Evolutionary conservation across 306 rosid species (phyloP), one percentile per base, ranked within the genome.

Genomic region (Cucurbita pepo): DNA sequence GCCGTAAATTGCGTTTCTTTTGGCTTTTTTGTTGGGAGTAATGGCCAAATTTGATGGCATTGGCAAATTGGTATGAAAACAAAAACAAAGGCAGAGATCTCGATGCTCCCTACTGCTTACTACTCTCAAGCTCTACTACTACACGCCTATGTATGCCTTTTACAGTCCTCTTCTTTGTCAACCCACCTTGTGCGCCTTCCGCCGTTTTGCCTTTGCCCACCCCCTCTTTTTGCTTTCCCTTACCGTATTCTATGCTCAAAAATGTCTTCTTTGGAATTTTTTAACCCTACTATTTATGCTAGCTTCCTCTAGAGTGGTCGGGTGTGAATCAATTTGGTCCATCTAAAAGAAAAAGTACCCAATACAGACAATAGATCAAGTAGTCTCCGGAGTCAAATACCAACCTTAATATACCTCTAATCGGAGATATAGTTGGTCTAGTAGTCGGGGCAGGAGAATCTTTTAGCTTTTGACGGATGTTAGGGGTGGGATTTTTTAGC

Each of bases 1-100:
- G 85, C 95, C 89, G 79, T 55, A 76, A 80, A 86, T 83, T 88
- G 62, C 86, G 84, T 75, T 76, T 72, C 47, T 76, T 74, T 79
- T 44, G 15, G 56, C 10, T 47, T 47, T 47, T 47, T 8, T 22
- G 4, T 3, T 0, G 54, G 0, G 70, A 41, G 8, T n/a, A 9
- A 63, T 63, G 21, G 4, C 1, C 7, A 40, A 40, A 13, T 34
- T 34, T 55, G 3, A 19, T 8, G 59, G 59, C 5, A 55, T 55
- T 53, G 18, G 21, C 6, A 51, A 1, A 51, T 51, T 51, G 67
- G 45, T 14, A 40, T 40, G 52, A 11, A 10, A 64, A 18, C 30
- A 40, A 63, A 64, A 13, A 50, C 14, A 3, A 5, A 50, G 1
- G 54, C 18, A 50, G 54, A 50, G 54, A 50, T 50, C 54, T 50